These are phyloP conservation scores for Rhodotorula sp. DNA, from an alignment of 1,284 basidiomycete species.

Conservation along the genomic window DNA sequence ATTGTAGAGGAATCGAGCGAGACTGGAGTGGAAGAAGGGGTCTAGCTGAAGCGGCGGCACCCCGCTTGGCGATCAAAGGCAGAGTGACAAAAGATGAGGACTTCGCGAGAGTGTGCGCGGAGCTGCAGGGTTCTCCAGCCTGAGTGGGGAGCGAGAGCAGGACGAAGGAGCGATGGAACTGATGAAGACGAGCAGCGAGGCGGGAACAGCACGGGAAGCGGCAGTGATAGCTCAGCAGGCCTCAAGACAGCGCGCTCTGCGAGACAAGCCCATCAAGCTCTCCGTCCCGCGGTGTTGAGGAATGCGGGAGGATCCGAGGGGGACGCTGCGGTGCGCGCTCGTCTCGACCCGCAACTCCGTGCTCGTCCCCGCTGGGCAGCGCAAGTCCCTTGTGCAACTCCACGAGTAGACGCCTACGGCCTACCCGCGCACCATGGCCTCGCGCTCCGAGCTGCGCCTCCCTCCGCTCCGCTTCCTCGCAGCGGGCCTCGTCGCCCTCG, in stretches of 20 bases:
- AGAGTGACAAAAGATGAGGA: too few relatives aligned
- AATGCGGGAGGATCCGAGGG: neutral
- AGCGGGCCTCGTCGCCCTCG: neutral
- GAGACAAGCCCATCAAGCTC: too few relatives aligned
- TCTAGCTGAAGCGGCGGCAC: too few relatives aligned
- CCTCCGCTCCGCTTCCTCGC: conserved; percentile 6
- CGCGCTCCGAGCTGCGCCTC: neutral
- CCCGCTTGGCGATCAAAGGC: too few relatives aligned
- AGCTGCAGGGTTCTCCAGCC: too few relatives aligned
- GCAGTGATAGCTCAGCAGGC: too few relatives aligned
- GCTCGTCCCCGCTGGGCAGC: neutral
- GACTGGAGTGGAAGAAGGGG: too few relatives aligned
- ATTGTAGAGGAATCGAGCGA: too few relatives aligned
- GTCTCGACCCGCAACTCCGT: neutral
- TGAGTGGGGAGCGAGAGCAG: neutral
- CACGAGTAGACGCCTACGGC: neutral
- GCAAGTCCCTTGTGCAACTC: too few relatives aligned
- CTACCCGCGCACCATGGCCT: neutral
- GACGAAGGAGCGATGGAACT: neutral
- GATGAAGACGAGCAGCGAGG: neutral
- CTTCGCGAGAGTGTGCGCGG: too few relatives aligned
- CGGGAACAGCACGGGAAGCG: neutral
- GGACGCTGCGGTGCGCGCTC: neutral
- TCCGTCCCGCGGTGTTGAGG: too few relatives aligned
- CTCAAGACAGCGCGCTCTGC: too few relatives aligned